phyloP scores from a whole-genome alignment of 1,284 basidiomycete species.

The Stygiomarasmius scandens region DNA sequence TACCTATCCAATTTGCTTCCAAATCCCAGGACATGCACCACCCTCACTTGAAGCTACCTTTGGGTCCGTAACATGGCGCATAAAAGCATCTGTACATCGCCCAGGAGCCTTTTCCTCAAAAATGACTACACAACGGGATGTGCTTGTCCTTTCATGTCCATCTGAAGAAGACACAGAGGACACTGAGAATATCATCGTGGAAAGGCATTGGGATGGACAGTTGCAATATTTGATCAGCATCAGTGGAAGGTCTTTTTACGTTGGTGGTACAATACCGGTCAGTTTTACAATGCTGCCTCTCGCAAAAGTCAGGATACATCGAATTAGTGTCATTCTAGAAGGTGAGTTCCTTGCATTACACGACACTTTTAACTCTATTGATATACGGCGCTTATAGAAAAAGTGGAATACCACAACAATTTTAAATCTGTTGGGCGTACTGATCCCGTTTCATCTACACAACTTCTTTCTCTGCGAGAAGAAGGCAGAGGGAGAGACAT shows the following conservation, averaged over 20 bases:
- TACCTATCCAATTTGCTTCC: conserved; percentile 92
- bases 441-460: conserved; percentile 69
- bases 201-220: conserved; percentile 89
- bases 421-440: conserved; percentile 75
- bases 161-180: conserved; percentile 82
- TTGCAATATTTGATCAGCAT: conserved; percentile 85
- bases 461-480: conserved; percentile 71
- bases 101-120: conserved; percentile 74
- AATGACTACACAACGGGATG: conserved; percentile 64
- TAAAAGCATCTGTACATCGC: conserved; percentile 84
- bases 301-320: conserved; percentile 82
- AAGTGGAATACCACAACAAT: conserved; percentile 77
- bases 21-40: conserved; percentile 80
- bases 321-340: conserved; percentile 81
- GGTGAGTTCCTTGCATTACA: conserved; percentile 48
- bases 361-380: not conserved
- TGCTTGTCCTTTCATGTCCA: conserved; percentile 79
- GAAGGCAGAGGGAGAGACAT: conserved; percentile 36
- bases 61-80: conserved; percentile 71
- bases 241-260: conserved; percentile 79
- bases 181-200: conserved; percentile 82
- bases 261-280: conserved; percentile 85
- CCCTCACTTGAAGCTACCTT: conserved; percentile 81
- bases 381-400: conserved; percentile 51
- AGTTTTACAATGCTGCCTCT: conserved; percentile 85